Evolutionary conservation across 2,329 filamentous ascomycete species (phyloP), one percentile per base, ranked within the genome.

Genomic region (Gaeumannomyces sp.): DNA sequence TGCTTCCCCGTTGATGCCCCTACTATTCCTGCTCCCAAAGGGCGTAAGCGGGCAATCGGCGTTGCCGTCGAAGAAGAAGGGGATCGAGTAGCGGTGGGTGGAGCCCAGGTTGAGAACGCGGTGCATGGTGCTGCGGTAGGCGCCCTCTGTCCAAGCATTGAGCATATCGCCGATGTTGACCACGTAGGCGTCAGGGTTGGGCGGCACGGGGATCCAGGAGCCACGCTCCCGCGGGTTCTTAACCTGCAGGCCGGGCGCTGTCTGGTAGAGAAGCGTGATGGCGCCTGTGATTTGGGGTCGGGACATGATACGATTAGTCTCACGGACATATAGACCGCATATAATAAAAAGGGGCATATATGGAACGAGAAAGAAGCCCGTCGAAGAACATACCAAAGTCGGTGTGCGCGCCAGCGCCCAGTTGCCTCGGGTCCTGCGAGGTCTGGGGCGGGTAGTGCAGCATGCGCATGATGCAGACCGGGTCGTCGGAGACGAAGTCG

Each of bases 21-120:
- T 22, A 19, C 57, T 59, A 29, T 22, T 59, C 27, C 72, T 73
- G 19, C 72, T 73, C 61, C 76, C 74, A 22, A 76, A 68, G 1
- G 75, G 74, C 3, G 66, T 61, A 56, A 77, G 69, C 67, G 70
- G 68, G 14, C 72, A 70, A 62, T 83, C 80, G 7, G 81, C 74
- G 72, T 84, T 83, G 5, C 83, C 83, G 64, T 81, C 80, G 64
- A 84, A 80, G 71, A 85, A 86, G 63, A 85, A 80, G 0, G 83
- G 82, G n/a, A 86, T 75, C 8, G 80, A 83, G 70, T 85, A 86
- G 53, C 85, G 76, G 69, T 85, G 80, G 13, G 73, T 74, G 1
- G 75, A 76, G 3, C 78, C 79, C 59, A 76, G 76, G 73, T 85
- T 85, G 67, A 86, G 80, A 31, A 86, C 84, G 10, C 83, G 76